A percentile compares a stretch with the other conserved stretches of the same genome.
Evolutionary conservation across 345 rosid species (phyloP).

Genomic region (Syzygium oleosum): DNA sequence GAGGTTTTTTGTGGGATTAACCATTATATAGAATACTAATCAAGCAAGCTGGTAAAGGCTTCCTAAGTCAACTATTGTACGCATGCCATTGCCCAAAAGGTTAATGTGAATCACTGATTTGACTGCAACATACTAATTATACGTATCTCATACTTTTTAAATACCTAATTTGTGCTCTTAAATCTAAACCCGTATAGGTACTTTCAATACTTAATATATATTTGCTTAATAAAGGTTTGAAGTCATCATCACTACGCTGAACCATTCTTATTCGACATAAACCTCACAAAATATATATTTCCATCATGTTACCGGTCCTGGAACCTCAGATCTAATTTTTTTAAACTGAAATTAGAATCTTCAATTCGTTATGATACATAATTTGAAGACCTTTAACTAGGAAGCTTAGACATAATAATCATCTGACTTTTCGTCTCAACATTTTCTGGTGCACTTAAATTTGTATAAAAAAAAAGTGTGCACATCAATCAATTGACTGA

Average conservation of each 20-base stretch:
- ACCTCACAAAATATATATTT: background rate
- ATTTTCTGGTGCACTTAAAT: background rate
- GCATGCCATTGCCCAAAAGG: background rate
- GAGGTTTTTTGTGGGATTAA: too few relatives aligned
- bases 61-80: background rate
- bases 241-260: background rate
- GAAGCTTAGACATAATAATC: background rate
- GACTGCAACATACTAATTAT: background rate
- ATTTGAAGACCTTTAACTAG: background rate
- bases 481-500: background rate
- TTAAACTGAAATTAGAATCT: background rate
- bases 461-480: background rate
- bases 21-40: background rate
- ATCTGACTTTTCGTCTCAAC: background rate
- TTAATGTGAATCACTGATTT: background rate
- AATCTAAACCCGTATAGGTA: background rate
- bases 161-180: background rate
- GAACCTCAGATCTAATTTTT: background rate
- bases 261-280: background rate
- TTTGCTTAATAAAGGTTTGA: background rate
- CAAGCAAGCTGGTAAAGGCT: background rate
- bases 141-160: background rate
- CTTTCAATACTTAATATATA: background rate
- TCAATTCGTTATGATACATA: background rate
- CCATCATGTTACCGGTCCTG: too few relatives aligned